A percentile compares a stretch with the other conserved stretches of the same genome.
phyloP scores from a whole-genome alignment of 73 alveolate genomes.

The Stentor roeselii region DNA sequence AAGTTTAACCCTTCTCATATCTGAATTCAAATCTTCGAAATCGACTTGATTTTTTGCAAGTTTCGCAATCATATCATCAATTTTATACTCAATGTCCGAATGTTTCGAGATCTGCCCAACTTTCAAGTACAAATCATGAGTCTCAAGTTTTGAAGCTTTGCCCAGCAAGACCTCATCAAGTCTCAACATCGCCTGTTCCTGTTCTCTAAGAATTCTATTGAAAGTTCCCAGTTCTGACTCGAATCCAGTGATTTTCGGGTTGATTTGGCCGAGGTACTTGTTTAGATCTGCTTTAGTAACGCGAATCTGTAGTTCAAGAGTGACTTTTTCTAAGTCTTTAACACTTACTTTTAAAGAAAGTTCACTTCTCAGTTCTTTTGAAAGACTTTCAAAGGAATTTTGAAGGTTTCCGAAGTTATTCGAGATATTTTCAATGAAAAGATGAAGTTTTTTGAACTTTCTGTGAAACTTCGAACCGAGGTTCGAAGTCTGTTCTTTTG shows the following conservation, averaged over 20 bases:
- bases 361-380: too few relatives aligned
- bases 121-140: not conserved
- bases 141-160: constrained; percentile 14
- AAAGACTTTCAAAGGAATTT: too few relatives aligned
- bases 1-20: not conserved
- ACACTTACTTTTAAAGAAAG: not conserved
- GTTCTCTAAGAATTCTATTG: not conserved
- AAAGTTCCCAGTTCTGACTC: not conserved
- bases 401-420: not conserved
- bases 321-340: not conserved
- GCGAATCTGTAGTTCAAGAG: not conserved
- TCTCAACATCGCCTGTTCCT: constrained; percentile 10
- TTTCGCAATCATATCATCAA: not conserved
- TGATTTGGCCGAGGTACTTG: not conserved
- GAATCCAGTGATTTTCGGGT: not conserved
- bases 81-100: not conserved
- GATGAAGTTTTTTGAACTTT: not conserved
- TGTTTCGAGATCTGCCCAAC: not conserved
- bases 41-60: not conserved
- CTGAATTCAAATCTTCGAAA: not conserved
- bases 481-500: not conserved
- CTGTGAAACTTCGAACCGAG: not conserved
- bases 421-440: not conserved
- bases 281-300: not conserved
- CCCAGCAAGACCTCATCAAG: constrained; percentile 1